Base-by-base conservation (phyloP, 2,329 filamentous ascomycete species). In the Didymella segeticola region DNA sequence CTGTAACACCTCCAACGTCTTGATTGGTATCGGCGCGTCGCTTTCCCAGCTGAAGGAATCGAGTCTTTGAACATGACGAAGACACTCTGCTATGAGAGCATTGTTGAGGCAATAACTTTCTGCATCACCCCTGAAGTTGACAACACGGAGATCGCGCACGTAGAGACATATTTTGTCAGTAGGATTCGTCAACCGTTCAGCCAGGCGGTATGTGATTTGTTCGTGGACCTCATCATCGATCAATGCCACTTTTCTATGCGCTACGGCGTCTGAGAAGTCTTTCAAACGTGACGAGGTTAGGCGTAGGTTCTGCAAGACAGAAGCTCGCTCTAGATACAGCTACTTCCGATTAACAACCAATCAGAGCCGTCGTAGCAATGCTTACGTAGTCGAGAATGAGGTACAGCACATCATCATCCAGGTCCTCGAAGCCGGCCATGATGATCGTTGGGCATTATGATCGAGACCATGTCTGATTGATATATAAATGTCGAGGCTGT, bases 401-500 rank as follows among this genome's bases (percentile, higher is more conserved):
- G 15, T 60, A 58, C 17, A 67, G 36, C 11, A 65, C 52, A 26
- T 64, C 54, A 26, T 67, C 59, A 36, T 50, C 57, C 30, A 62
- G 4, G 26, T 57, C 38, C 20, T 59, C 57, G 34, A 65, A 46
- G 10, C 15, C 11, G 5, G 57, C 38, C 62, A 64, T 62, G 7
- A 1, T 31, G 14, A 10, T 2, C 3, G 1, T 10, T 1, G 1
- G 2, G 10, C 3, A 20, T 5, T 14, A 50, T 53, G 2, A 3
- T 26, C 14, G 10, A 38, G 15, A 11, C 12, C 17, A 23, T 1
- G 1, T 4, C 1, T 6, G 15, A 15, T 19, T 14, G 23, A 15
- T 22, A 25, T 51, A 36, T 49, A 33, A 19, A 20, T 10, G 11
- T 9, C 25, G 22, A 39, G 23, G 15, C 47, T 36, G 37, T 27